phyloP scores from a whole-genome alignment of 208 protist species.

The Vickermania ingenoplastis region DNA sequence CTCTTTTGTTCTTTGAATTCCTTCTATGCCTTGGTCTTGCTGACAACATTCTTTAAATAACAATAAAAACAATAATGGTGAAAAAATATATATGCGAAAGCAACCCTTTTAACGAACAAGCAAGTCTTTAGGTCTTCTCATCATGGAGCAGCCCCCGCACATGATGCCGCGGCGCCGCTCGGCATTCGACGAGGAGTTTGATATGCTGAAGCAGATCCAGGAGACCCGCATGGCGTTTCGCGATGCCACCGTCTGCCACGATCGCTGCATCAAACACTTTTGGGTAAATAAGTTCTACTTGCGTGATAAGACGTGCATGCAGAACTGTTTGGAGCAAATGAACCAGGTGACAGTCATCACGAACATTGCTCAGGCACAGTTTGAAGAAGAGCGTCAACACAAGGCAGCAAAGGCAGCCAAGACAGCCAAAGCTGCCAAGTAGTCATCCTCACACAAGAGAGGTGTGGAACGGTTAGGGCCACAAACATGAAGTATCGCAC shows the following conservation, averaged over 20 bases:
- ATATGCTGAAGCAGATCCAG: conserved; percentile 72
- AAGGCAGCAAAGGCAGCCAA: conserved; percentile 5
- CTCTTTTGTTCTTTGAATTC: too few species aligned
- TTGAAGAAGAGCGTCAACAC: conserved; percentile 30
- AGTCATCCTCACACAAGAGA: too few species aligned
- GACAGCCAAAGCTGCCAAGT: too few species aligned
- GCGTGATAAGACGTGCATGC: conserved; percentile 71
- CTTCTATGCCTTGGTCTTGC: too few species aligned
- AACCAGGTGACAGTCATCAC: conserved; percentile 77
- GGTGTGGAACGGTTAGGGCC: too few species aligned
- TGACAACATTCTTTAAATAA: too few species aligned
- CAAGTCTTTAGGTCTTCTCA: too few species aligned
- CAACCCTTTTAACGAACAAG: too few species aligned
- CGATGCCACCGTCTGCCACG: conserved; percentile 63
- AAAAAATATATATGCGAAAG: too few species aligned
- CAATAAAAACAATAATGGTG: too few species aligned
- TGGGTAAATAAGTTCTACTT: conserved; percentile 74
- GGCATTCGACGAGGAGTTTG: conserved; percentile 74
- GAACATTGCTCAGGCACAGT: conserved; percentile 79
- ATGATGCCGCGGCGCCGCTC: conserved; percentile 24
- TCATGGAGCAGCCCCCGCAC: conserved; percentile 10
- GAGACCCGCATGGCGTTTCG: conserved; percentile 80
- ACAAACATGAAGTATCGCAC: too few species aligned
- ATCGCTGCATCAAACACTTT: conserved; percentile 73
- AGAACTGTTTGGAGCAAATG: conserved; percentile 84